phyloP scores from a whole-genome alignment of 495 filamentous ascomycete genomes.

The Schizothecium vesticola region DNA sequence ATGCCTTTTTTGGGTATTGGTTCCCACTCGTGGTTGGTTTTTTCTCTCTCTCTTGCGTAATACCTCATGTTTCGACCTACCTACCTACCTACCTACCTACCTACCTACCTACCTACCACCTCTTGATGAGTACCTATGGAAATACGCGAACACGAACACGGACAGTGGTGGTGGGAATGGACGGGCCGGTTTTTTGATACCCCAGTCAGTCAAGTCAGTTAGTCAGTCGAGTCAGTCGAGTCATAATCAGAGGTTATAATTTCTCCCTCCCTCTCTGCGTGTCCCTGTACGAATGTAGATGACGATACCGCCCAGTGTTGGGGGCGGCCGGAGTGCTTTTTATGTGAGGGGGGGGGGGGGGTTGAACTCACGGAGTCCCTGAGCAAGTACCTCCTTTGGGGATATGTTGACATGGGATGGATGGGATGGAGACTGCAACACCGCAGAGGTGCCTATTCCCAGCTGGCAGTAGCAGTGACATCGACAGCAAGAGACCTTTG shows the following conservation, averaged over 20 bases:
- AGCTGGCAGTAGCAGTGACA: too few species aligned
- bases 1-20: background rate
- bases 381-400: too few species aligned
- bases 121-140: background rate
- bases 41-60: background rate
- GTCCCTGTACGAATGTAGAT: too few species aligned
- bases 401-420: too few species aligned
- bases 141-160: background rate
- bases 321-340: too few species aligned
- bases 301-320: too few species aligned
- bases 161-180: background rate
- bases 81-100: background rate
- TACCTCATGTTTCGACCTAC: background rate
- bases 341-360: too few species aligned
- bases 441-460: too few species aligned
- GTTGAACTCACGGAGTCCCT: too few species aligned
- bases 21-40: background rate
- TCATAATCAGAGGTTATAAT: background rate
- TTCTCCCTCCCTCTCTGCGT: background rate
- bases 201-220: background rate
- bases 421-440: too few species aligned
- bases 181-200: background rate
- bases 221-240: background rate
- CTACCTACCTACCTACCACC: too few species aligned
- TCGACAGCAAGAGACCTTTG: too few species aligned